Conservation (phyloP, 176 grass and related monocot genomes). For the Oryza longistaminata region DNA sequence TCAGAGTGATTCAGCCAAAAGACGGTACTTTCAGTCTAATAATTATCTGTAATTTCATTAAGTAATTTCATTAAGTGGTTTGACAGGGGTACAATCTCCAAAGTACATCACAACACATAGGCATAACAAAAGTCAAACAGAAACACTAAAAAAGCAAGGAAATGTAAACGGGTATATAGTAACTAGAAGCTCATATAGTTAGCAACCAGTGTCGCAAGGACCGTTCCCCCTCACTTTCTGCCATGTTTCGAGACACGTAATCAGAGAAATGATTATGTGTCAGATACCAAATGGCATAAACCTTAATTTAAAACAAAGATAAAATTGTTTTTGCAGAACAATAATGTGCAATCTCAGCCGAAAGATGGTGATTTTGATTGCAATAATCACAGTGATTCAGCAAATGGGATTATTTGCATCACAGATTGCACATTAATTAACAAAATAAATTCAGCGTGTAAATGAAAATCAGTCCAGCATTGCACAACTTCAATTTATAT, state of each 20-base stretch:
- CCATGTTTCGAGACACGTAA: conserved; percentile 54
- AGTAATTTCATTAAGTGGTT: background rate
- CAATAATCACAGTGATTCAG: conserved; percentile 55
- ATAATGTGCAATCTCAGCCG: conserved; percentile 48
- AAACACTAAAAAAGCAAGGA: background rate
- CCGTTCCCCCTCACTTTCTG: conserved; percentile 32
- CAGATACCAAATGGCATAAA: conserved; percentile 55
- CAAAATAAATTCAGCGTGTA: too few species aligned
- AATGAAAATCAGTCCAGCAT: too few species aligned
- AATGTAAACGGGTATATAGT: conserved; percentile 49
- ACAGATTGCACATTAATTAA: conserved; percentile 34
- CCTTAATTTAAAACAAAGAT: background rate
- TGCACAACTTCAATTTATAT: background rate
- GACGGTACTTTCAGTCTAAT: background rate
- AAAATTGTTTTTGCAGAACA: background rate
- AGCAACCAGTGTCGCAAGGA: conserved; percentile 49
- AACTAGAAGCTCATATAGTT: conserved; percentile 41
- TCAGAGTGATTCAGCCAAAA: conserved; percentile 40
- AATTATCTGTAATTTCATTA: too few species aligned
- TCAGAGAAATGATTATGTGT: conserved; percentile 20
- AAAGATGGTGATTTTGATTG: conserved; percentile 61
- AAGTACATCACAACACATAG: too few species aligned
- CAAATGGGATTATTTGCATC: conserved; percentile 51
- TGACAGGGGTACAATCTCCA: background rate
- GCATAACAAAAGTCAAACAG: background rate